Evolutionary conservation across 148 eudicot genomes (phyloP), one percentile per base, ranked within the genome.

Genomic region (Rhododendron vialii): DNA sequence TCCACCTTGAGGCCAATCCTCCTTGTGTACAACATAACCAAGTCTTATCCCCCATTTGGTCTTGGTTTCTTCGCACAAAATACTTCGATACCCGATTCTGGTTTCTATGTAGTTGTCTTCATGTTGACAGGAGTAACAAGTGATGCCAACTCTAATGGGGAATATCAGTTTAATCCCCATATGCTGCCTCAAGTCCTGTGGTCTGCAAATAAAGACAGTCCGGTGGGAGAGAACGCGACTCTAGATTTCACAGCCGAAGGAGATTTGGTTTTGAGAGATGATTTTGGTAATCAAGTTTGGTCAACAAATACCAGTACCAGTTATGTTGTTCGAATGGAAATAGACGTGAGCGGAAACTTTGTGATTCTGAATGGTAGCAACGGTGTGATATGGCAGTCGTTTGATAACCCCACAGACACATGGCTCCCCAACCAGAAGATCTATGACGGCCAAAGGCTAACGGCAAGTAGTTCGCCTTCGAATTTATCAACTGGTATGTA

Each of bases 171-270:
- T 35, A 5, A 1, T 17, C 35, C 24, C 6, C 0, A 2, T 10
- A 1, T 43, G 22, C 53, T 28, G 33, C 88, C 88, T n/a, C 81
- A 73, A 35, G 81, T 88, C 0, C 86, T 87, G 18, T 90, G 90
- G 90, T 80, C 36, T 83, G 92, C 89, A 2, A 88, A 88, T 43
- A 75, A 83, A 57, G 61, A 83, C 87, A 73, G 80, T 22, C 89
- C 89, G 5, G 88, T 88, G 41, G 59, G 36, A 36, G 82, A 47
- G 35, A 55, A 67, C 13, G 85, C 85, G 43, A 85, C 84, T 33
- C 57, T 90, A n/a, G 47, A 85, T 81, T 87, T 90, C 74, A 85
- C 87, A 0, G 30, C 33, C 1, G 33, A 65, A 65, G 73, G 73
- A 26, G 73, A 65, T 82, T 77, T 90, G 74, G 84, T 87, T 9